Evolutionary conservation across 768 basidiomycete species (phyloP).

Genomic region (Lentinula guzmanii): DNA sequence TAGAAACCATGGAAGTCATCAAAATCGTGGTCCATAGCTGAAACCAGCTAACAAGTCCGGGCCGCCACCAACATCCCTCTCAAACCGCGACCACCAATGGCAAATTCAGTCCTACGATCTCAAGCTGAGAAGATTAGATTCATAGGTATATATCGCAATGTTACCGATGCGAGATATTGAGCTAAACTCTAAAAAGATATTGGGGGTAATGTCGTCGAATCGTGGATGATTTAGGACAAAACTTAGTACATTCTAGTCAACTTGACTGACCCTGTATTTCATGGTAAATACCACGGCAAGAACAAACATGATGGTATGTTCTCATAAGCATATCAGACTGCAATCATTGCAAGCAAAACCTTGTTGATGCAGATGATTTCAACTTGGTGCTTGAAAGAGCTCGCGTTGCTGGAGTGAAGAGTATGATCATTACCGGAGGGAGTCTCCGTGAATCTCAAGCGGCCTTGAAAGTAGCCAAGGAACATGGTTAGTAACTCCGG

Average conservation of each 20-base stretch:
- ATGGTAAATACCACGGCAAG: conserved; percentile 43
- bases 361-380: conserved; percentile 49
- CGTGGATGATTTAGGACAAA: not conserved
- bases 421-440: conserved; percentile 75
- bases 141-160: not conserved
- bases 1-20: conserved; percentile 10
- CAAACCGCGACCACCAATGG: not conserved
- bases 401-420: conserved; percentile 51
- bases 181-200: not conserved
- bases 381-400: conserved; percentile 51
- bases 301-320: conserved; percentile 42
- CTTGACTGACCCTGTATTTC: conserved; percentile 54
- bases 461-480: conserved; percentile 55
- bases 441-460: conserved; percentile 57
- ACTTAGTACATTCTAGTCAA: conserved; percentile 28
- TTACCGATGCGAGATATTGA: not conserved
- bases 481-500: conserved; percentile 34
- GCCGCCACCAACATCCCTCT: not conserved
- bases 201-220: not conserved
- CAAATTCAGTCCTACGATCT: not conserved
- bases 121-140: not conserved
- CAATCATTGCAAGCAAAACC: not conserved
- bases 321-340: not conserved
- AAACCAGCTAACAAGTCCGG: not conserved
- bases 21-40: not conserved